Conservation (phyloP, 805 yeast species). For the Metschnikowia reukaufii region DNA sequence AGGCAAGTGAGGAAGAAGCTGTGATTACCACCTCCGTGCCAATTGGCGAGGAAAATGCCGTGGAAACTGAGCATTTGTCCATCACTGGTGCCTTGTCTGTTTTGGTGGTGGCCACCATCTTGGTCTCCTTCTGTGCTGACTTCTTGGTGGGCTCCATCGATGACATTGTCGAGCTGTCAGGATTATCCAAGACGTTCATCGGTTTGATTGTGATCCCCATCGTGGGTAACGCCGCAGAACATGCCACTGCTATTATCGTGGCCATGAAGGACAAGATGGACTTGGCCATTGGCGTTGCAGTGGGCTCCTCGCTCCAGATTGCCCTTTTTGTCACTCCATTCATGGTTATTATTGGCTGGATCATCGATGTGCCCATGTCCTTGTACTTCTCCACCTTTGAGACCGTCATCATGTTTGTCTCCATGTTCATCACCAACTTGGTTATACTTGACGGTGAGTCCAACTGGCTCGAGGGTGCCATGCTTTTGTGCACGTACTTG, state of each 20-base stretch:
- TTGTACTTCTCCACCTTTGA: slow-evolving; percentile 90
- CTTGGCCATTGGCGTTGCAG: slow-evolving; percentile 93
- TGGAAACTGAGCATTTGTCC: slow-evolving; percentile 42
- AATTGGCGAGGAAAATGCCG: slow-evolving; percentile 17
- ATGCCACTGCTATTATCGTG: slow-evolving; percentile 92
- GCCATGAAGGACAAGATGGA: slow-evolving; percentile 98
- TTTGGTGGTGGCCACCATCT: slow-evolving; percentile 64
- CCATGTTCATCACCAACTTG: slow-evolving; percentile 85
- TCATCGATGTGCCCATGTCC: slow-evolving; percentile 86
- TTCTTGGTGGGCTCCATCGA: slow-evolving; percentile 92
- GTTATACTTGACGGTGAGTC: slow-evolving; percentile 91
- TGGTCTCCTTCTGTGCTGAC: slow-evolving; percentile 91
- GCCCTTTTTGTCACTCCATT: slow-evolving; percentile 95
- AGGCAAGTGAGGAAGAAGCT: slow-evolving; percentile 41
- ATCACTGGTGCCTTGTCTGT: slow-evolving; percentile 53
- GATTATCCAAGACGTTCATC: slow-evolving; percentile 90
- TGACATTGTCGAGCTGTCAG: slow-evolving; percentile 77
- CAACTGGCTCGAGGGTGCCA: slow-evolving; percentile 95
- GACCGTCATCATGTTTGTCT: slow-evolving; percentile 85
- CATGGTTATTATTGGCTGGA: slow-evolving; percentile 94
- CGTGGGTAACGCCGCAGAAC: slow-evolving; percentile 98
- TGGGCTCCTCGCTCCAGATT: slow-evolving; percentile 93
- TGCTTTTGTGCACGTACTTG: slow-evolving; percentile 83
- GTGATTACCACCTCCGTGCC: slow-evolving; percentile 35
- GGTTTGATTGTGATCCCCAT: slow-evolving; percentile 93